Evolutionary conservation across 331 rosid genomes (phyloP).

Genomic region (Stylosanthes scabra): DNA sequence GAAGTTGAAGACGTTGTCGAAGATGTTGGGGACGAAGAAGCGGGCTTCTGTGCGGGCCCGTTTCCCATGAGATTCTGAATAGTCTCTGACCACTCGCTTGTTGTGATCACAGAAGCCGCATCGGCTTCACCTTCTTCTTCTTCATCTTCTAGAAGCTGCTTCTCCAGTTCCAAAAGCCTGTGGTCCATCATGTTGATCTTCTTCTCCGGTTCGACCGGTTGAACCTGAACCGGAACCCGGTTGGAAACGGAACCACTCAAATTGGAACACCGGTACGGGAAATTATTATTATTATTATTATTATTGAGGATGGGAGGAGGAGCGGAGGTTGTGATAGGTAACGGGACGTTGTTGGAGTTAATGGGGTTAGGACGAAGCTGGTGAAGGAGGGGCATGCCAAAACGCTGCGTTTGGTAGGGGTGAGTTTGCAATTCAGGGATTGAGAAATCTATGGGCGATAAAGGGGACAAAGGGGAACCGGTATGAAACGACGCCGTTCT

Average conservation of each 20-base stretch:
- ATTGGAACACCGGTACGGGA: constrained; percentile 10
- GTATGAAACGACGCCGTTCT: constrained; percentile 53
- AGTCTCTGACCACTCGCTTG: constrained; percentile 80
- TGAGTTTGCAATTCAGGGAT: constrained; percentile 39
- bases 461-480: constrained; percentile 54
- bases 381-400: constrained; percentile 54
- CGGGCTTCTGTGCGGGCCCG: constrained; percentile 45
- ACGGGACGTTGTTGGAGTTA: constrained; percentile 11
- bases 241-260: constrained; percentile 28
- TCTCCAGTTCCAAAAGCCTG: constrained; percentile 68
- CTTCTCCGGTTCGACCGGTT: constrained; percentile 50
- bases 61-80: constrained; percentile 58
- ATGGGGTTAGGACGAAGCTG: constrained; percentile 61
- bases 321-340: constrained; percentile 16
- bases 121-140: constrained; percentile 64
- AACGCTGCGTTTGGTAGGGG: constrained; percentile 38
- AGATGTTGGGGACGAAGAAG: constrained; percentile 66
- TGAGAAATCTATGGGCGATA: constrained; percentile 65
- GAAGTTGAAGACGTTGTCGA: constrained; percentile 60
- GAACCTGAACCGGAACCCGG: constrained; percentile 21
- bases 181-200: constrained; percentile 51
- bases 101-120: constrained; percentile 64
- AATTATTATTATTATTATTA: not conserved
- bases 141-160: constrained; percentile 79
- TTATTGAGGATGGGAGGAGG: not conserved